A percentile compares a stretch with the other conserved stretches of the same genome.
These are phyloP conservation scores for Senna tora DNA, from an alignment of 306 rosid genomes.

Conservation along the genomic window DNA sequence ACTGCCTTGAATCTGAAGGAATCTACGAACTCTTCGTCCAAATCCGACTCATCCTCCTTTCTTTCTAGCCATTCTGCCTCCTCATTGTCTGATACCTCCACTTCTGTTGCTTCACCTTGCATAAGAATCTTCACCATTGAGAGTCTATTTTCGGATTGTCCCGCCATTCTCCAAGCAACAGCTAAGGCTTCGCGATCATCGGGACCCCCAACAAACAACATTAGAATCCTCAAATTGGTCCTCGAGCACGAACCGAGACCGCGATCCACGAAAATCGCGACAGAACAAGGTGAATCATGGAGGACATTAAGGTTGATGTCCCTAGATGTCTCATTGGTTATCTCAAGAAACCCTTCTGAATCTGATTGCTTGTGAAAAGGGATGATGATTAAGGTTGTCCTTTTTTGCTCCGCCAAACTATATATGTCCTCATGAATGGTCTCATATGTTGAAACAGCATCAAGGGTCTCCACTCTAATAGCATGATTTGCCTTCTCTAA, in stretches of 20 bases:
- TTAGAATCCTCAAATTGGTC: too few relatives aligned
- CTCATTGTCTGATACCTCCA: background rate
- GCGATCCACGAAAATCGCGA: background rate
- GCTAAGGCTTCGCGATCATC: background rate
- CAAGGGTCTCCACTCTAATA: conserved; percentile 16
- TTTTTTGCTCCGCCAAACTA: conserved; percentile 42
- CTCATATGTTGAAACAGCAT: conserved; percentile 42
- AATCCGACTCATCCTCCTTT: background rate
- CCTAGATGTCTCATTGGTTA: background rate
- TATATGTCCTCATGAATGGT: conserved; percentile 53
- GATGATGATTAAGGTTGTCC: conserved; percentile 37
- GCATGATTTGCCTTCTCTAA: background rate
- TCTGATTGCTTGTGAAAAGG: conserved; percentile 30
- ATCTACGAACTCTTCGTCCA: background rate
- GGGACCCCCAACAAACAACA: background rate
- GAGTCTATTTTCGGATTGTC: background rate
- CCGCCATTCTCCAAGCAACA: background rate
- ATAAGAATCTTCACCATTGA: background rate
- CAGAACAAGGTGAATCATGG: background rate
- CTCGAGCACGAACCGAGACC: background rate
- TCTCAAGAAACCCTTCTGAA: background rate
- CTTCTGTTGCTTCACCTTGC: background rate
- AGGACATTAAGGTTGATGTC: background rate
- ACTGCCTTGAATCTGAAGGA: background rate
- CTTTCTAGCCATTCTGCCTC: background rate